These are phyloP conservation scores for Leccinum griseonigrum DNA, from an alignment of 1,284 basidiomycete species.

Conservation along the genomic window DNA sequence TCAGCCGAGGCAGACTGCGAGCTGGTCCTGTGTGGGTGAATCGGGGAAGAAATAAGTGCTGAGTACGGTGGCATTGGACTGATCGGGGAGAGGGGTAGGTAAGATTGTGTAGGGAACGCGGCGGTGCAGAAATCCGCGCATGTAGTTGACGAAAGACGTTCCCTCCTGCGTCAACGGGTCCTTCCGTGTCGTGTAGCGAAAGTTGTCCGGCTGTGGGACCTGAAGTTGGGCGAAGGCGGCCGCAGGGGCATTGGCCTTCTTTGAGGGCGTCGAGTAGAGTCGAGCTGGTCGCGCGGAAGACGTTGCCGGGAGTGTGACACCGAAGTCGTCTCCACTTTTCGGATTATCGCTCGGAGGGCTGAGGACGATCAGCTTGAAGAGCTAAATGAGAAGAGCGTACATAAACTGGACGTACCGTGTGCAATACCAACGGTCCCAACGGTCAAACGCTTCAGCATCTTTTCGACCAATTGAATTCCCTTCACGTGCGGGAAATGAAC, in stretches of 20 bases:
- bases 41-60: conserved; percentile 64
- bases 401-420: too few species aligned
- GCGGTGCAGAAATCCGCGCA: conserved; percentile 50
- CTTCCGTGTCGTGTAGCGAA: conserved; percentile 35
- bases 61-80: conserved; percentile 33
- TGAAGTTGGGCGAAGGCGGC: conserved; percentile 42
- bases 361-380: too few species aligned
- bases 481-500: too few species aligned
- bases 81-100: conserved; percentile 58
- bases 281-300: conserved; percentile 63
- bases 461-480: too few species aligned
- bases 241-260: conserved; percentile 50
- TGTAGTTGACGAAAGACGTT: conserved; percentile 28
- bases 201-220: conserved; percentile 35
- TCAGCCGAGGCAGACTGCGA: conserved; percentile 49
- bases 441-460: too few species aligned
- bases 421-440: too few species aligned
- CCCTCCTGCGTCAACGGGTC: conserved; percentile 22
- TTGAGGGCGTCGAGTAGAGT: conserved; percentile 61
- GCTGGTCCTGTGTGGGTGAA: conserved; percentile 60
- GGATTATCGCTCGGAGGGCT: conserved; percentile 2
- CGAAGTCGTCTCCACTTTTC: conserved; percentile 57
- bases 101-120: conserved; percentile 53
- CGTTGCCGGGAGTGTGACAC: conserved; percentile 60
- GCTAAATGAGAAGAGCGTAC: too few species aligned